Evolutionary conservation across 345 rosid genomes (phyloP), one percentile per base, ranked within the genome.

Genomic region (Capsella bursapastoris): DNA sequence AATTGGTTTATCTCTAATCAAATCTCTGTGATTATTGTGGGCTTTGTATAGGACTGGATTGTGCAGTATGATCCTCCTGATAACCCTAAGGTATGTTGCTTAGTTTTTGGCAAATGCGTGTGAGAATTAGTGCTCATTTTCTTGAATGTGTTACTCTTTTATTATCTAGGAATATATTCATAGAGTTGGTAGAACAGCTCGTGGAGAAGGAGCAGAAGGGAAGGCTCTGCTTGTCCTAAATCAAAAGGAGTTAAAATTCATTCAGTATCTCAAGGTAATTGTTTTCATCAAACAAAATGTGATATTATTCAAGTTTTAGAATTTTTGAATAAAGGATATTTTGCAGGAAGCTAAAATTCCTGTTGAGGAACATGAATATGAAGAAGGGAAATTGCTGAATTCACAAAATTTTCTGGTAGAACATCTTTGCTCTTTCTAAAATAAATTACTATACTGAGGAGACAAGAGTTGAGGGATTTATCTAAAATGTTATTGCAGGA

Each of bases 21-120:
- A 41, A 41, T 40, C 13, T 50, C 5, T 10, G 31, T 71, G 64
- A 44, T 57, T 66, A 56, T 28, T 61, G 6, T 68, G 22, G 69
- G 35, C 71, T 53, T 53, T 73, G 22, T 83, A 79, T 72, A 95
- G 99, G 99, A 95, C 65, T 95, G 99, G 98, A 92, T 95, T 59
- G 87, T 95, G 82, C 99, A 92, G 61, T 95, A 86, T 72, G 98
- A 95, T 83, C 99, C 99, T 74, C 98, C 99, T 6, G 99, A 92
- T 85, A 91, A 92, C 58, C 90, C 97, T 48, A 92, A 86, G 91
- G 99, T 95, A 35, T 38, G 64, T 6, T 55, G 9, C 43, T 37
- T 47, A 25, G 8, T 7, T 41, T 45, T 35, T 27, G 6, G 4
- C 16, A 64, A 63, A 22, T 22, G 2, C 5, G 1, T 31, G 34